These are phyloP conservation scores for Russula earlei DNA, from an alignment of 768 basidiomycete species.

Conservation along the genomic window DNA sequence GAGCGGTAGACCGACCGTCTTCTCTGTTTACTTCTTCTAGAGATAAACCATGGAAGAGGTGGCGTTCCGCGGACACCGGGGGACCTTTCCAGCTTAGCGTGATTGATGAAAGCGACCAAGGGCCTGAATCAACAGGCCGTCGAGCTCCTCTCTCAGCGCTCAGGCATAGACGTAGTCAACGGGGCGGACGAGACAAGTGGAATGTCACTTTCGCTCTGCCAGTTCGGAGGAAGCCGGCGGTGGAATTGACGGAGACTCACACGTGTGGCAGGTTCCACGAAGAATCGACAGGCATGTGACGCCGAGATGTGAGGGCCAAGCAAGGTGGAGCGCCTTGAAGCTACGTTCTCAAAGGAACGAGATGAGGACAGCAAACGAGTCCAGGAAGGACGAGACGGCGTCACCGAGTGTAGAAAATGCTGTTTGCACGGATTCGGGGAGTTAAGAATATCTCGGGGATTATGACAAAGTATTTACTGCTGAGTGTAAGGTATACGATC, in stretches of 20 bases:
- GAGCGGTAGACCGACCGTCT: neutral
- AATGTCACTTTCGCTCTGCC: neutral
- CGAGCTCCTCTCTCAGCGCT: slow-evolving; percentile 1
- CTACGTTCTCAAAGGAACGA: neutral
- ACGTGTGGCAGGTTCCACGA: neutral
- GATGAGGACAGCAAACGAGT: neutral
- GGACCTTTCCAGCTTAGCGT: neutral
- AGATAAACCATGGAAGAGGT: slow-evolving; percentile 12
- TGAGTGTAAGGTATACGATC: slow-evolving; percentile 13
- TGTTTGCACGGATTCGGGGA: slow-evolving; percentile 2
- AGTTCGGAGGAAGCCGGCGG: slow-evolving; percentile 3
- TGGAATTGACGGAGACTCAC: neutral
- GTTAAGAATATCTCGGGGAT: slow-evolving; percentile 12
- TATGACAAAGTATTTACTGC: slow-evolving; percentile 12
- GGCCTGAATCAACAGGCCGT: neutral
- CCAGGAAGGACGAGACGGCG: neutral
- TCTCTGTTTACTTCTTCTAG: slow-evolving; percentile 2
- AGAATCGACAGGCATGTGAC: neutral
- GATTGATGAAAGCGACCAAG: neutral
- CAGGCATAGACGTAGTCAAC: neutral
- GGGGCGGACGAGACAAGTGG: neutral
- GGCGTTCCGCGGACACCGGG: slow-evolving; percentile 15
- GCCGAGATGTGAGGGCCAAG: neutral
- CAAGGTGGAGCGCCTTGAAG: neutral
- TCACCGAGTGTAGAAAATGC: neutral